Evolutionary conservation across 2,329 filamentous ascomycete species (phyloP).

Genomic region (Mycocentrospora acerina): DNA sequence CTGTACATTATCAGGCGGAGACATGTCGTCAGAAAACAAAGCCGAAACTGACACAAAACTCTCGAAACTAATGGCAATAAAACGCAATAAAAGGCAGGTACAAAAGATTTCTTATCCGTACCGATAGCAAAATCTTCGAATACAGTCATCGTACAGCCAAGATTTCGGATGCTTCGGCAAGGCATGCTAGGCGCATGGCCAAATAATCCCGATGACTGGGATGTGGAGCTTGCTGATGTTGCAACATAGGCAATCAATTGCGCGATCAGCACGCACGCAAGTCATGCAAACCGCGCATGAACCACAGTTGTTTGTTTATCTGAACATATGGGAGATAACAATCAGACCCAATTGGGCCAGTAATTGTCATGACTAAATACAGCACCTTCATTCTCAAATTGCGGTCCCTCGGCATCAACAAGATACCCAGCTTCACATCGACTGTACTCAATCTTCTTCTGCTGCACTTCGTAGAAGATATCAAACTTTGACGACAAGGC

Average conservation of each 20-base stretch:
- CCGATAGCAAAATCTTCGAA: conserved; percentile 3
- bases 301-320: not conserved
- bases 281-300: conserved; percentile 1
- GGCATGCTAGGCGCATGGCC: conserved; percentile 4
- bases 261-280: conserved; percentile 8
- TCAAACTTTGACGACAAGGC: conserved; percentile 55
- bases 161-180: not conserved
- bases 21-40: conserved; percentile 5
- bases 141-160: conserved; percentile 1
- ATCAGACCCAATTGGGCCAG: not conserved
- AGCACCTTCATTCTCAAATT: conserved; percentile 5
- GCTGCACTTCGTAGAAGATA: conserved; percentile 52
- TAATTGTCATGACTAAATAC: conserved; percentile 1
- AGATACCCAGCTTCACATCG: too few relatives aligned
- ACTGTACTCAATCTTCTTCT: conserved; percentile 54
- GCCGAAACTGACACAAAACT: conserved; percentile 2
- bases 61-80: too few relatives aligned
- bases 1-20: not conserved
- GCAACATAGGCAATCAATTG: conserved; percentile 11
- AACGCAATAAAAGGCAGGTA: conserved; percentile 1
- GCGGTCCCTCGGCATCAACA: conserved; percentile 56
- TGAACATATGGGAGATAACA: not conserved
- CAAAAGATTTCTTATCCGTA: conserved; percentile 2
- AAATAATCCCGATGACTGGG: conserved; percentile 1
- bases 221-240: conserved; percentile 11